Evolutionary conservation across 495 filamentous ascomycete species (phyloP).

Genomic region (Aspergillus mulundensis): DNA sequence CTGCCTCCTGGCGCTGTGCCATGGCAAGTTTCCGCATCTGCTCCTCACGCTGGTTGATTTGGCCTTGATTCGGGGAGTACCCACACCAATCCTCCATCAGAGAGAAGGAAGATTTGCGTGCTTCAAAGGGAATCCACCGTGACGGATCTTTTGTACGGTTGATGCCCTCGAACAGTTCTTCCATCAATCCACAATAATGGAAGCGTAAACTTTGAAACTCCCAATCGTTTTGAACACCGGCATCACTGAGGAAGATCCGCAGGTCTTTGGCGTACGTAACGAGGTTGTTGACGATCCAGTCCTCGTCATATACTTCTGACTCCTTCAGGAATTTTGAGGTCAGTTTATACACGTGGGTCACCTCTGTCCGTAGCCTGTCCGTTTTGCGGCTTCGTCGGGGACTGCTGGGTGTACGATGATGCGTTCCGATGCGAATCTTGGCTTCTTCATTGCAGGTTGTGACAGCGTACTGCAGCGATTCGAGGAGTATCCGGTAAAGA

Average conservation of each 20-base stretch:
- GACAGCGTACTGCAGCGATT: conserved; percentile 83
- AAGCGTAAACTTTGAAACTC: conserved; percentile 88
- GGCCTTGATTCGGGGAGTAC: conserved; percentile 84
- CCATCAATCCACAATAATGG: conserved; percentile 91
- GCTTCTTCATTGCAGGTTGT: conserved; percentile 78
- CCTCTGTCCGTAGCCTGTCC: conserved; percentile 84
- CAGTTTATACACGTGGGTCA: conserved; percentile 91
- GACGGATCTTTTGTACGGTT: conserved; percentile 82
- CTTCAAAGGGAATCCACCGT: conserved; percentile 94
- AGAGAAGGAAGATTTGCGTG: conserved; percentile 86
- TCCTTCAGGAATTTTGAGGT: conserved; percentile 87
- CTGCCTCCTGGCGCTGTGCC: conserved; percentile 57
- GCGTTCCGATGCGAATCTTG: conserved; percentile 70
- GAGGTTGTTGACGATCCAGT: conserved; percentile 89
- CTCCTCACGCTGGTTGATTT: conserved; percentile 79
- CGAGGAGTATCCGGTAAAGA: conserved; percentile 88
- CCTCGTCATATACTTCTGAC: conserved; percentile 75
- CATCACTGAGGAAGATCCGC: conserved; percentile 88
- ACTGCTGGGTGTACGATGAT: conserved; percentile 73
- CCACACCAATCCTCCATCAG: conserved; percentile 99
- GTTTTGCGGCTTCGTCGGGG: conserved; percentile 72
- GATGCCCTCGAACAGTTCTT: conserved; percentile 87
- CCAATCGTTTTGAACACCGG: conserved; percentile 93
- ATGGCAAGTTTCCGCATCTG: conserved; percentile 80
- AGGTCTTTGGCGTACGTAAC: conserved; percentile 87